These are phyloP conservation scores for Pseudocercospora vitis DNA, from an alignment of 2,329 filamentous ascomycete genomes.

Conservation along the genomic window DNA sequence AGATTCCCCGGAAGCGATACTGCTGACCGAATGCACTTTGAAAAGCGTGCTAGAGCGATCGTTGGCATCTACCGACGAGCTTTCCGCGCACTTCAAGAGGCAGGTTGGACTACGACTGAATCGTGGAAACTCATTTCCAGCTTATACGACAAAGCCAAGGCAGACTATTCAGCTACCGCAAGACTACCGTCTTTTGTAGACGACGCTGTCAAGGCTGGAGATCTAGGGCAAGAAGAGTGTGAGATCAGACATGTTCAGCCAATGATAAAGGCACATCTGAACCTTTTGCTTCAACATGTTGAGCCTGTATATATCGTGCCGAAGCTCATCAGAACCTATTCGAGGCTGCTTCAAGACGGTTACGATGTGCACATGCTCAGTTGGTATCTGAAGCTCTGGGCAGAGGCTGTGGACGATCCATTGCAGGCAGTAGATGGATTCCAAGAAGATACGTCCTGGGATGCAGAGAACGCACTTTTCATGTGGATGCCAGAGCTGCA, in stretches of 20 bases:
- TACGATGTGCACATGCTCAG: slow-evolving; percentile 12
- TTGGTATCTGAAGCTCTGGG: not conserved
- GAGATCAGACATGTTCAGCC: not conserved
- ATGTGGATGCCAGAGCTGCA: not conserved
- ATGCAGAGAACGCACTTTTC: not conserved
- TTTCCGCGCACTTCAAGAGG: not conserved
- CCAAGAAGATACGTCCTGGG: not conserved
- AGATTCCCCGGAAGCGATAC: not conserved
- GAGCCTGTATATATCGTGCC: not conserved
- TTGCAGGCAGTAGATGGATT: not conserved
- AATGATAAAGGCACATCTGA: not conserved
- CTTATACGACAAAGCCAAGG: slow-evolving; percentile 3
- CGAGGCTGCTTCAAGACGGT: not conserved
- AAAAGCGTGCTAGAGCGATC: not conserved
- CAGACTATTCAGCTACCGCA: not conserved
- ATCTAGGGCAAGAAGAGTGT: no score
- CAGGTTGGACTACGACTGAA: not conserved
- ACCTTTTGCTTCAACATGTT: not conserved
- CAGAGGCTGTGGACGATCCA: not conserved
- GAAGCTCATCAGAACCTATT: slow-evolving; percentile 1
- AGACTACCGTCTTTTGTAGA: no score
- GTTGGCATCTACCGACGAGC: not conserved
- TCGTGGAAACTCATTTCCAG: not conserved
- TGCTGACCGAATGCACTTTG: no score
- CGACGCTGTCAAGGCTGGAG: no score